A percentile compares a stretch with the other conserved stretches of the same genome.
Conservation (phyloP, 1,139 yeast species). For the Yamadazyma spencermartinsiae region DNA sequence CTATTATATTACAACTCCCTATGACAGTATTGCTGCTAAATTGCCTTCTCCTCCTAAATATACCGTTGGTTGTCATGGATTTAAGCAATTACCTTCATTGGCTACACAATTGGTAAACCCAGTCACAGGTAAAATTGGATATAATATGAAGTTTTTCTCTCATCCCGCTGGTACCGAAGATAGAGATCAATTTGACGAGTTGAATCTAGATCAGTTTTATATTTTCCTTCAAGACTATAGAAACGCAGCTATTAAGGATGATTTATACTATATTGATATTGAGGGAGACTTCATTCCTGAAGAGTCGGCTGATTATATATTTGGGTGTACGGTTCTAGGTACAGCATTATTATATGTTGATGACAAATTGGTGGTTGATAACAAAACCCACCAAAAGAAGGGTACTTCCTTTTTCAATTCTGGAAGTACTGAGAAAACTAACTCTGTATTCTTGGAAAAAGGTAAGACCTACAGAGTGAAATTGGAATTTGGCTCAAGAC, state of each 20-base stretch:
- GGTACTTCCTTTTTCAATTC: slow-evolving; percentile 48
- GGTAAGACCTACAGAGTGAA: slow-evolving; percentile 44
- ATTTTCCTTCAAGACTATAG: slow-evolving; percentile 50
- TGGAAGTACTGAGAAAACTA: slow-evolving; percentile 51
- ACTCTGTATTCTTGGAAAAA: slow-evolving; percentile 33
- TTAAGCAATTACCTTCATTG: slow-evolving; percentile 29
- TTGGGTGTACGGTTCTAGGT: slow-evolving; percentile 53
- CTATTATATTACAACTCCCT: slow-evolving; percentile 32
- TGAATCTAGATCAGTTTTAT: slow-evolving; percentile 29
- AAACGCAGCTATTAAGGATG: slow-evolving; percentile 22
- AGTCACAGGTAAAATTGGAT: slow-evolving; percentile 41
- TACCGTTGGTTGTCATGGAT: slow-evolving; percentile 22
- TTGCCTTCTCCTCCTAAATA: slow-evolving; percentile 18
- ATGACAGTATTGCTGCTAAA: slow-evolving; percentile 26
- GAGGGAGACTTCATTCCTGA: slow-evolving; percentile 46
- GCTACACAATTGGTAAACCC: slow-evolving; percentile 23
- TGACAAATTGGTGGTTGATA: slow-evolving; percentile 54
- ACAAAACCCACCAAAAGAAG: slow-evolving; percentile 49
- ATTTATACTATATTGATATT: slow-evolving; percentile 41
- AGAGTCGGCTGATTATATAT: slow-evolving; percentile 47
- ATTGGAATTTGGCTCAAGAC: slow-evolving; percentile 54
- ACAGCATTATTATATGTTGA: slow-evolving; percentile 54
- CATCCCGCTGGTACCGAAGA: slow-evolving; percentile 18
- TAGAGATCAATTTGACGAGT: slow-evolving; percentile 37
- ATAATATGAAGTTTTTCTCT: slow-evolving; percentile 35